A percentile compares a stretch with the other conserved stretches of the same genome.
Conservation (phyloP, 495 filamentous ascomycete species). For the Ramalina intermedia region DNA sequence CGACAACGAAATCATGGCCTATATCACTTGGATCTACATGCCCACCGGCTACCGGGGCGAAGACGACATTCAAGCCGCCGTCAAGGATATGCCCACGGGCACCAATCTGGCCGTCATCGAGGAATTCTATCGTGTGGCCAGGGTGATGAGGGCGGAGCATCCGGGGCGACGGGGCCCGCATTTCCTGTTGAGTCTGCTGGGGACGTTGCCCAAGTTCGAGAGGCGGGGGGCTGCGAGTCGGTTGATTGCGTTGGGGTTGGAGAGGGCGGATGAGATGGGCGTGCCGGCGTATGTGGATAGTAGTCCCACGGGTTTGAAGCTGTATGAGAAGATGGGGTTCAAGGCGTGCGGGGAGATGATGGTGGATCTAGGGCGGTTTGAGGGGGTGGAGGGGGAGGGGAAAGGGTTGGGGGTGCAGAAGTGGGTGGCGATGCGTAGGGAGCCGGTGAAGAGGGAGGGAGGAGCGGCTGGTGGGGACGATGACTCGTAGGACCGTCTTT, state of each 20-base stretch:
- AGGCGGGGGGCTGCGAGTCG: conserved; percentile 28
- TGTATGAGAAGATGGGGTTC: conserved; percentile 42
- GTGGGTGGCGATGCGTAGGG: not conserved
- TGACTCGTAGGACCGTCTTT: too few relatives aligned
- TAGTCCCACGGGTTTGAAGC: conserved; percentile 27
- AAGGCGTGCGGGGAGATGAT: conserved; percentile 22
- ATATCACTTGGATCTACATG: conserved; percentile 6
- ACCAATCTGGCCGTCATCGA: not conserved
- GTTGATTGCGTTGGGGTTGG: conserved; percentile 34
- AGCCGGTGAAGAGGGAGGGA: not conserved
- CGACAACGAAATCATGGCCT: conserved; percentile 1
- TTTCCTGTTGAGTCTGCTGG: conserved; percentile 5
- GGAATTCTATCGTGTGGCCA: not conserved
- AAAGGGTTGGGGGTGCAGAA: conserved; percentile 13
- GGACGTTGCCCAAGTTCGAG: conserved; percentile 6
- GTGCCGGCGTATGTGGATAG: conserved; percentile 37
- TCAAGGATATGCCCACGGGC: not conserved
- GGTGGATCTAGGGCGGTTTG: conserved; percentile 19
- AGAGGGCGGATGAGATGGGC: conserved; percentile 32
- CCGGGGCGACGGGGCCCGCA: conserved; percentile 4
- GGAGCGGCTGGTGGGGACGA: too few relatives aligned
- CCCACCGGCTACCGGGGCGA: conserved; percentile 2
- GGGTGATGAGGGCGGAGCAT: not conserved
- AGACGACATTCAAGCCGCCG: not conserved
- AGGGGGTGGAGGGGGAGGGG: conserved; percentile 15